These are phyloP conservation scores for Epichloe typhina DNA, from an alignment of 2,329 filamentous ascomycete genomes.

Conservation along the genomic window DNA sequence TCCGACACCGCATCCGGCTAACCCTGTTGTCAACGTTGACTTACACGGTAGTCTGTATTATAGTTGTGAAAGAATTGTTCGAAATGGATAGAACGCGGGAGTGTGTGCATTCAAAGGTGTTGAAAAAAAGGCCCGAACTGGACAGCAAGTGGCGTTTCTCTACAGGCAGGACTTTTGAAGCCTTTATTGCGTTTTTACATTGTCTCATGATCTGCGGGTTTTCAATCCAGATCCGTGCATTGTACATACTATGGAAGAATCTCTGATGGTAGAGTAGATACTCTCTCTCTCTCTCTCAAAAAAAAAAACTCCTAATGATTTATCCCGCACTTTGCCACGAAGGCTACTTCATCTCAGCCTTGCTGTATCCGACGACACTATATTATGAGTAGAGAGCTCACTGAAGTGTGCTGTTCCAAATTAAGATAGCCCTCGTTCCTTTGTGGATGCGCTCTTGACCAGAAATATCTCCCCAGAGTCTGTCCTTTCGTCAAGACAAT, in stretches of 20 bases:
- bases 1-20: conserved; percentile 20
- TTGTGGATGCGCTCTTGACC: too few species aligned
- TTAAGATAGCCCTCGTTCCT: too few species aligned
- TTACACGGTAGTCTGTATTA: conserved; percentile 9
- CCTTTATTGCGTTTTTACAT: not conserved
- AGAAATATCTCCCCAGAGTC: too few species aligned
- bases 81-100: conserved; percentile 8
- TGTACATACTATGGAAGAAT: conserved; percentile 18
- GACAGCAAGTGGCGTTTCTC: conserved; percentile 4
- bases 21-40: conserved; percentile 12
- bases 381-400: too few species aligned
- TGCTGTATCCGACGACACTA: too few species aligned
- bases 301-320: conserved; percentile 19
- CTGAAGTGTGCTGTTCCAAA: too few species aligned
- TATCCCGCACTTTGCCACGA: too few species aligned
- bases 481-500: too few species aligned
- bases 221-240: conserved; percentile 12
- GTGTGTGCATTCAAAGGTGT: conserved; percentile 24
- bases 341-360: too few species aligned
- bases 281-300: conserved; percentile 6
- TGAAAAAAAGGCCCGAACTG: conserved; percentile 14
- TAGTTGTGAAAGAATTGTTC: conserved; percentile 4
- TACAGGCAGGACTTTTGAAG: conserved; percentile 8
- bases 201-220: not conserved
- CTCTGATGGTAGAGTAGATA: conserved; percentile 8